Conservation (phyloP, 75 land plant genomes). For the Selaginella tamariscina region DNA sequence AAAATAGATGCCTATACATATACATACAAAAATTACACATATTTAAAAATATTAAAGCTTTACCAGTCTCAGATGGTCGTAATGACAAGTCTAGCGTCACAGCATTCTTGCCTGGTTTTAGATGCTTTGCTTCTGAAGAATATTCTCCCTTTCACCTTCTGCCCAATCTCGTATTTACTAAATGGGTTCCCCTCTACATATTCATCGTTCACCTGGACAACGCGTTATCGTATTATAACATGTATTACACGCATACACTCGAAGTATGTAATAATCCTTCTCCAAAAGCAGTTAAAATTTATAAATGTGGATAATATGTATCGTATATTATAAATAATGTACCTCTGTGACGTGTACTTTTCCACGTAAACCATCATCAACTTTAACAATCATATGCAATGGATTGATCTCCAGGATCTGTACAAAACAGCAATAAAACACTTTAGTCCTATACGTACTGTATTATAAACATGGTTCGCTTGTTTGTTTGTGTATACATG, state of each 20-base stretch:
- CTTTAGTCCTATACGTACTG: too few relatives aligned
- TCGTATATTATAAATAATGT: not conserved
- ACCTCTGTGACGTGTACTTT: conserved; percentile 81
- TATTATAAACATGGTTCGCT: too few relatives aligned
- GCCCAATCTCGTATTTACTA: conserved; percentile 45
- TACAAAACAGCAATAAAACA: not conserved
- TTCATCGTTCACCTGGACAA: conserved; percentile 34
- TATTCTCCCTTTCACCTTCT: conserved; percentile 46
- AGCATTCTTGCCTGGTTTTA: conserved; percentile 14
- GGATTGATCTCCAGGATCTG: conserved; percentile 34
- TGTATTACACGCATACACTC: conserved; percentile 6
- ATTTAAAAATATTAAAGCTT: too few relatives aligned
- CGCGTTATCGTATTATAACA: conserved; percentile 14
- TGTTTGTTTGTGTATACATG: too few relatives aligned
- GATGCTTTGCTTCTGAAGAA: conserved; percentile 23
- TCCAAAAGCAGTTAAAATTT: too few relatives aligned
- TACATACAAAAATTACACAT: too few relatives aligned
- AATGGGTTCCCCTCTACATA: conserved; percentile 44
- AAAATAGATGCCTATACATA: too few relatives aligned
- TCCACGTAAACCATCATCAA: conserved; percentile 44
- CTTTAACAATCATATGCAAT: conserved; percentile 44
- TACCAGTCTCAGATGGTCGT: conserved; percentile 50
- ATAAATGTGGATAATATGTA: not conserved
- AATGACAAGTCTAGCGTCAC: conserved; percentile 49
- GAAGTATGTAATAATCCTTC: not conserved